These are phyloP conservation scores for Lentinula raphanica DNA, from an alignment of 768 basidiomycete genomes.

Conservation along the genomic window DNA sequence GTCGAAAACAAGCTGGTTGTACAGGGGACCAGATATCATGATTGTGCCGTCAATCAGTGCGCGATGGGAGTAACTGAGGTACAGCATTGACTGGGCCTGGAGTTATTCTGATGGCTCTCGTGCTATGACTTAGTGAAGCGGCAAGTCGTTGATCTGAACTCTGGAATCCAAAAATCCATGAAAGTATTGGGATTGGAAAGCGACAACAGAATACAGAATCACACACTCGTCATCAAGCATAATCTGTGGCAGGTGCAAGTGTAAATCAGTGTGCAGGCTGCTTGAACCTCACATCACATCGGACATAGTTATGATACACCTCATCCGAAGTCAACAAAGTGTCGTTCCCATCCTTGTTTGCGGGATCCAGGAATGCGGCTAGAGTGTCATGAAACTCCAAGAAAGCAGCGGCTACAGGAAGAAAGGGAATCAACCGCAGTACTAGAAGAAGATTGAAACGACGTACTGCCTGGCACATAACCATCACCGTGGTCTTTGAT, in stretches of 20 bases:
- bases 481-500: constrained; percentile 47
- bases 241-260: background rate
- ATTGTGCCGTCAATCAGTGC: too few relatives aligned
- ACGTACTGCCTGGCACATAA: constrained; percentile 54
- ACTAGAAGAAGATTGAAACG: background rate
- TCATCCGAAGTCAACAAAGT: constrained; percentile 66
- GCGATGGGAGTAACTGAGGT: too few relatives aligned
- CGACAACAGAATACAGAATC: background rate
- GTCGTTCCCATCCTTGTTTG: constrained; percentile 52
- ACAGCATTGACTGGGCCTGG: background rate
- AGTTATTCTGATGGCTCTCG: too few relatives aligned
- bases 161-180: background rate
- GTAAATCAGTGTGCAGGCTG: constrained; percentile 3
- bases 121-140: too few relatives aligned
- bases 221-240: background rate
- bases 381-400: constrained; percentile 68
- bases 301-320: constrained; percentile 69
- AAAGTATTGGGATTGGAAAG: too few relatives aligned
- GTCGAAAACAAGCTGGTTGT: too few relatives aligned
- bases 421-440: background rate
- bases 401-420: constrained; percentile 50
- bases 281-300: constrained; percentile 43
- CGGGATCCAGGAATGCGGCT: constrained; percentile 59
- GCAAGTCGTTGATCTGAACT: too few relatives aligned
- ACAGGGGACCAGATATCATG: too few relatives aligned